A percentile compares a stretch with the other conserved stretches of the same genome.
Conservation (phyloP, 2,329 filamentous ascomycete genomes). For the Colletotrichum karsti region DNA sequence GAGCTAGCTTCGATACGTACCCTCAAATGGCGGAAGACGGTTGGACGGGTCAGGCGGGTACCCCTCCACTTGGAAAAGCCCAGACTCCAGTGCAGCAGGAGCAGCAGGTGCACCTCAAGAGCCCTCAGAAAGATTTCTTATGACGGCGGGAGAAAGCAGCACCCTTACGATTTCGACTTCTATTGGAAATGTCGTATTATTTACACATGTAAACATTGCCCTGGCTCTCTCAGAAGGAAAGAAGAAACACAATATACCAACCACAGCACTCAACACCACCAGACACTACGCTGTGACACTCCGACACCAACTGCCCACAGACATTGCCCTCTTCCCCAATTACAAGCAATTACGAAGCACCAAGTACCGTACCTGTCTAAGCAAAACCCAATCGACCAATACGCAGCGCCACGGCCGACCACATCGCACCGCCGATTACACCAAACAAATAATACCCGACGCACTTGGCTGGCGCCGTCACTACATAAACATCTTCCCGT, state of each 20-base stretch:
- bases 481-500: not conserved
- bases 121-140: not conserved
- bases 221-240: not conserved
- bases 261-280: not conserved
- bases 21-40: not conserved
- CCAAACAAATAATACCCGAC: not conserved
- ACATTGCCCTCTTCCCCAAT: too few species aligned
- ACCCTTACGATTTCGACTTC: not conserved
- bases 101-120: not conserved
- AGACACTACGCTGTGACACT: not conserved
- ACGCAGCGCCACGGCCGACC: not conserved
- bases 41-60: not conserved
- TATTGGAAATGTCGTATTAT: too few species aligned
- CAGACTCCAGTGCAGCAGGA: too few species aligned
- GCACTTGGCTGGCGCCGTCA: not conserved
- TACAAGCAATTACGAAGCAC: too few species aligned
- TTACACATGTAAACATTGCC: too few species aligned
- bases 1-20: not conserved
- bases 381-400: not conserved
- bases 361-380: not conserved
- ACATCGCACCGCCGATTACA: not conserved
- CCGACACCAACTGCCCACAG: not conserved
- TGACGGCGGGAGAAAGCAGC: not conserved
- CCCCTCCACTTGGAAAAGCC: conserved; percentile 22
- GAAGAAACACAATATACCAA: not conserved